Base-by-base conservation (phyloP, 83 land plant genomes). In the Thuja plicata region DNA sequence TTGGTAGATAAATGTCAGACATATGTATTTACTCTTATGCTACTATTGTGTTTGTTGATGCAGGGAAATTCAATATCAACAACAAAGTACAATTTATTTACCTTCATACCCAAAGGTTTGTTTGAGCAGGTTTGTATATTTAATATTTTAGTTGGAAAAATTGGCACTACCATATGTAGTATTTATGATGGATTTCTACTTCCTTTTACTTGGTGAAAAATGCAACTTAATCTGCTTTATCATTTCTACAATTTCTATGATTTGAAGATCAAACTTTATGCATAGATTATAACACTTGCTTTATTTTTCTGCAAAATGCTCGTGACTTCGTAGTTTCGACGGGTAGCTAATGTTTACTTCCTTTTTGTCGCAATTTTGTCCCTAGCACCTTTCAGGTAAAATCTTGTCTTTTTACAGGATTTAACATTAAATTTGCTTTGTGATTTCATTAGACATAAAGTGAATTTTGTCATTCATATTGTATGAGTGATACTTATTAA, bases 341-440 rank as follows among this genome's bases (percentile, higher is more conserved):
- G 86, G 60, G 21, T 35, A 54, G 86, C 86, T 52, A 84, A 84
- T 21, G 38, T 84, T 52, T 84, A 84, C 46, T 84, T 84, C 38
- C 86, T 84, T 19, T n/a, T 52, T 50, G 21, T 84, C 5, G 86
- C 86, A 52, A 52, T 84, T 84, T 52, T 84, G 86, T 52, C 86
- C 62, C 62, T 84, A 50, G 62, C 86, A 50, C 86, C 86, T 19
- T 52, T 32, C 86, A 84, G 86, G 86, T 84, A 84, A 50, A 84
- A 54, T 84, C 86, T 79, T 34, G 62, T 84, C 37, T 84, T 50
- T 52, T 30, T 54, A 52, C 38, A 34, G 34, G 37, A 38, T 79
- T 40, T 52, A 37, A 6, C 38, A 50, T 84, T 84, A 15, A 13
- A 84, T 54, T 52, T 84, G 0, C 34, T 45, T 32, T 52, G 5